Conservation (phyloP, 768 basidiomycete genomes). For the Lactifluus echinatus region DNA sequence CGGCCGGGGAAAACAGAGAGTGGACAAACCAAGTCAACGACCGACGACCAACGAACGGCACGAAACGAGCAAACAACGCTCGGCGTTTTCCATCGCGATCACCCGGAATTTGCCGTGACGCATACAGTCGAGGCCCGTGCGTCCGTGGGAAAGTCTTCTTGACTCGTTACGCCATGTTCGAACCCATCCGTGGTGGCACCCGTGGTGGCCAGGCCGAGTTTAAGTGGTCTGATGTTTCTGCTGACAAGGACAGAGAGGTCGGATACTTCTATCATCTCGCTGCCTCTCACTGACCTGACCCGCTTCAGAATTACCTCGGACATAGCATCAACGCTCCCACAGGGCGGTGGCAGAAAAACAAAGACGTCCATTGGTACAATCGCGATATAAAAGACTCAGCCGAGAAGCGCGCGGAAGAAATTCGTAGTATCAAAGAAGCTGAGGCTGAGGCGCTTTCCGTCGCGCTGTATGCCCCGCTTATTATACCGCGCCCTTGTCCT, state of each 20-base stretch:
- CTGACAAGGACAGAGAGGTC: constrained; percentile 93
- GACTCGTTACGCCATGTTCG: constrained; percentile 47
- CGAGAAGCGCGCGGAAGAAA: constrained; percentile 57
- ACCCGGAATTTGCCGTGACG: constrained; percentile 8
- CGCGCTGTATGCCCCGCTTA: constrained; percentile 49
- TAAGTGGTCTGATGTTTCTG: constrained; percentile 85
- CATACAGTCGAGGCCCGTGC: constrained; percentile 12
- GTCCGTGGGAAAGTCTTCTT: background rate
- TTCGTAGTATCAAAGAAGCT: constrained; percentile 72
- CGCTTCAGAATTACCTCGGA: constrained; percentile 78
- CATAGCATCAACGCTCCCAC: constrained; percentile 93
- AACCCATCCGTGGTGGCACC: constrained; percentile 82
- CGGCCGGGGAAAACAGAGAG: background rate
- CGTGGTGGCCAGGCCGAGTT: constrained; percentile 88
- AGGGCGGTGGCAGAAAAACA: constrained; percentile 96
- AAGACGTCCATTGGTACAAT: constrained; percentile 93
- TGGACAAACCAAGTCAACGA: background rate
- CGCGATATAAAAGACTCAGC: constrained; percentile 45
- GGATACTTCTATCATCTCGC: too few species aligned
- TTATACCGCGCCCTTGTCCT: background rate
- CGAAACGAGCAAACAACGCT: background rate
- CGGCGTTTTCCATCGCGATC: constrained; percentile 11
- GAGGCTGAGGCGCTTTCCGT: constrained; percentile 83
- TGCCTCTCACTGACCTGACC: background rate
- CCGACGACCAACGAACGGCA: too few species aligned